A percentile compares a stretch with the other conserved stretches of the same genome.
Evolutionary conservation across 2,329 filamentous ascomycete species (phyloP).

Genomic region (Fusarium stilboides): DNA sequence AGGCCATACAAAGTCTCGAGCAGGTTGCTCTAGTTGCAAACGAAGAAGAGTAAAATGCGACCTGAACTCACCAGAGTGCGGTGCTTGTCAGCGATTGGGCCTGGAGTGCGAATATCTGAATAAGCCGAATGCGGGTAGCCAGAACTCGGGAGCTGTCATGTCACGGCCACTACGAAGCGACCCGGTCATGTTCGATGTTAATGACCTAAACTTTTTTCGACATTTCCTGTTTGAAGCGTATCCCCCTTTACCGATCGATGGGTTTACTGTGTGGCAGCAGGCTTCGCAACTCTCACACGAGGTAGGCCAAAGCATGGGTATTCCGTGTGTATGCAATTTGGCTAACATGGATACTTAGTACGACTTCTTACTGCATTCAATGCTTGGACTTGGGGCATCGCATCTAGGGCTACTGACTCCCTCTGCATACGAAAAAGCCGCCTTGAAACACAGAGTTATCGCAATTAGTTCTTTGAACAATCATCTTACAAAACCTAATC

Average conservation of each 20-base stretch:
- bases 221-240: conserved; percentile 66
- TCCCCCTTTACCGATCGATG: conserved; percentile 57
- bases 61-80: conserved; percentile 55
- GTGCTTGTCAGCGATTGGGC: conserved; percentile 55
- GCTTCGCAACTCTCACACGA: conserved; percentile 57
- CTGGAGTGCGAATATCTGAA: conserved; percentile 55
- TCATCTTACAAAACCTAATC: conserved; percentile 50
- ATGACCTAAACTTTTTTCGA: conserved; percentile 68
- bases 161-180: conserved; percentile 40
- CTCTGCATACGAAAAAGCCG: conserved; percentile 45
- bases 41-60: conserved; percentile 63
- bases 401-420: conserved; percentile 53
- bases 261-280: conserved; percentile 55
- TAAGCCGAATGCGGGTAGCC: neutral
- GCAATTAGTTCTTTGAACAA: conserved; percentile 57
- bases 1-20: conserved; percentile 55
- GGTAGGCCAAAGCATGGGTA: conserved; percentile 41
- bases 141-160: conserved; percentile 7
- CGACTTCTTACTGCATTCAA: conserved; percentile 60
- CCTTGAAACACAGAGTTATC: conserved; percentile 56
- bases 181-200: conserved; percentile 54
- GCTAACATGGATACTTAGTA: conserved; percentile 50
- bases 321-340: neutral
- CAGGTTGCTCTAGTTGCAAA: conserved; percentile 54
- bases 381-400: conserved; percentile 59